Evolutionary conservation across 2,329 filamentous ascomycete species (phyloP).

Genomic region (Phaeosphaeriaceae sp.): DNA sequence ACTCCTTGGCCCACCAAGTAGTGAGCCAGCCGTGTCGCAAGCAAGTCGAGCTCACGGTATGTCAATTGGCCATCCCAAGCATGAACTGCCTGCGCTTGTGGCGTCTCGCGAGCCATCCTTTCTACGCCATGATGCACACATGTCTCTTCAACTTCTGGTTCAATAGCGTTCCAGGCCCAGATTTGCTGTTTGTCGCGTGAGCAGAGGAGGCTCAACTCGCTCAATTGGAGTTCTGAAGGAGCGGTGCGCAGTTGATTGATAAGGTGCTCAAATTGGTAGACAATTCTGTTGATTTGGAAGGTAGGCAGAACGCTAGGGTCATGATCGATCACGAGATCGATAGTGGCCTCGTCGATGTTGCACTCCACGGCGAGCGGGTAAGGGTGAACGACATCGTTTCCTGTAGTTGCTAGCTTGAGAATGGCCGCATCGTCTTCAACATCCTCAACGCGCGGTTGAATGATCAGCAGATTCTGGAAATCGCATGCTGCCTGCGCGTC

Average conservation of each 20-base stretch:
- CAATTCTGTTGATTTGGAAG: conserved; percentile 8
- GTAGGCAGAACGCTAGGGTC: conserved; percentile 1
- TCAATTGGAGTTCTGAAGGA: conserved; percentile 5
- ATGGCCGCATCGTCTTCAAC: conserved; percentile 8
- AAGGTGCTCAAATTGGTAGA: conserved; percentile 12
- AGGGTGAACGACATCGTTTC: too few relatives aligned
- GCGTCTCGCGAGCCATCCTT: neutral
- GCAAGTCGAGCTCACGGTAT: conserved; percentile 18
- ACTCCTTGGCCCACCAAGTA: conserved; percentile 13
- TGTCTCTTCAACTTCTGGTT: neutral
- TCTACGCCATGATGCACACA: conserved; percentile 4
- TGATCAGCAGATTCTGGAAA: conserved; percentile 59
- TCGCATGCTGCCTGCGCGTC: conserved; percentile 36
- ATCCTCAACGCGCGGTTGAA: conserved; percentile 45
- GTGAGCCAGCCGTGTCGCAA: conserved; percentile 12
- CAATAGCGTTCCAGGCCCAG: neutral
- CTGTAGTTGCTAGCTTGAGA: conserved; percentile 8
- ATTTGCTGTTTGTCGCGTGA: conserved; percentile 2
- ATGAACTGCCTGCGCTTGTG: conserved; percentile 15
- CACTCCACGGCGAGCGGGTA: neutral
- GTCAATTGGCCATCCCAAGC: conserved; percentile 20
- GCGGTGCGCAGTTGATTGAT: conserved; percentile 12
- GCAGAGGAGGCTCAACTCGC: conserved; percentile 17
- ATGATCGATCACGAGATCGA: conserved; percentile 1
- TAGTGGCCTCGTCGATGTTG: conserved; percentile 5